Base-by-base conservation (phyloP, 163 green algal species). In the Scenedesmus sp. region DNA sequence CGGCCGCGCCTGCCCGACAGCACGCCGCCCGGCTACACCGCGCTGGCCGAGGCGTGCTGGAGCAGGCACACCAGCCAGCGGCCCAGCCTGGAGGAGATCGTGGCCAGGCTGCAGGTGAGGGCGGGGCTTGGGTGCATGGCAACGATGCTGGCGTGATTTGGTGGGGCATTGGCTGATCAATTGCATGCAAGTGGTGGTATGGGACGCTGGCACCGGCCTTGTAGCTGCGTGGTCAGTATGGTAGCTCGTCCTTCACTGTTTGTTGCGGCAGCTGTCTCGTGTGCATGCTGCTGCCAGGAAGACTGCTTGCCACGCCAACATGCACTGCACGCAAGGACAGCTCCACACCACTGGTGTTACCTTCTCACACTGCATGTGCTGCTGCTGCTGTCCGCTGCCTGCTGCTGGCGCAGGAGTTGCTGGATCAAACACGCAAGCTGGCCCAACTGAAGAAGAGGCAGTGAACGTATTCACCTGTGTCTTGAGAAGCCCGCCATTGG, bases 41-140 rank as follows among this genome's bases (percentile, higher is more conserved):
- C 89, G 65, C 87, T 95, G 35, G 93, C 89, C 5, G 92, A 88
- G 88, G 46, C 70, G 37, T 95, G 93, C 93, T 95, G 93, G 93
- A 84, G 88, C 68, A 80, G 56, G 56, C 61, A 93, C 78, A 43
- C 81, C 16, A 73, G 78, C 56, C 83, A 83, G 13, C 59, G 89
- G 18, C 92, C 92, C 49, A 85, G 18, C 53, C 92, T 94, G 15
- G 72, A 83, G 16, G 49, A 78, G 43, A 92, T 94, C 30, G 65
- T 94, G 20, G 33, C 42, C 1, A 73, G 92, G 68, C 91, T 94
- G 53, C 72, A 91, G 68, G 68, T 73, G 53, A 49, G 65, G 30
- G 59, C 26, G 15, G 4, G 53, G 18, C 4, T 65, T 65, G 53
- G 3, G 53, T 13, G 13, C 53, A 80, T 16, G 70, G 70, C n/a